These are phyloP conservation scores for Corynascus novoguineensis DNA, from an alignment of 495 filamentous ascomycete genomes.

Conservation along the genomic window DNA sequence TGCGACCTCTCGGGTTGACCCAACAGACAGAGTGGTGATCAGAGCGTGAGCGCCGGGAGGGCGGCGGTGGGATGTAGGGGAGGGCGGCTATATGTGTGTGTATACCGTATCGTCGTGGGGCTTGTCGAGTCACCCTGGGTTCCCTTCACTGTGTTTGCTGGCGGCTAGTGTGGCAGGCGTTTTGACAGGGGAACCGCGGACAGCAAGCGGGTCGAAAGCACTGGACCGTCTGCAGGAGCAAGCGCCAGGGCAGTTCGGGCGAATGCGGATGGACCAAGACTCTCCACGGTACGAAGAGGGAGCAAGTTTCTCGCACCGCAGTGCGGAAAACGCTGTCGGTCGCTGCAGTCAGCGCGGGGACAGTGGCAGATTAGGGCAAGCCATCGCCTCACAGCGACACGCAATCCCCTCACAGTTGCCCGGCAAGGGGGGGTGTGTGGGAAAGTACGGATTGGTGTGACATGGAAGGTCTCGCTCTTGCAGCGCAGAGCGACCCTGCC, in stretches of 20 bases:
- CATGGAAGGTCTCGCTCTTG: neutral
- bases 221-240: neutral
- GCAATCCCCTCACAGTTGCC: neutral
- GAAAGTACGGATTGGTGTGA: constrained; percentile 2
- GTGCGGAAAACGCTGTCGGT: too few species aligned
- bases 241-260: neutral
- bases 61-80: constrained; percentile 12
- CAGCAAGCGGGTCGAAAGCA: neutral
- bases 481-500: neutral
- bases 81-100: constrained; percentile 27
- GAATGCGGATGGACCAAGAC: too few species aligned
- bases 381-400: neutral
- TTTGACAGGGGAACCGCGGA: too few species aligned
- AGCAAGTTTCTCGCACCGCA: too few species aligned
- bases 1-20: neutral
- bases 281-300: too few species aligned
- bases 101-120: too few species aligned
- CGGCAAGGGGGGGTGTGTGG: neutral
- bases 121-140: constrained; percentile 1
- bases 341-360: neutral
- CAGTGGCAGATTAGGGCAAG: constrained; percentile 10
- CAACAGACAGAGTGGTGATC: constrained; percentile 5
- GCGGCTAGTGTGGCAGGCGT: constrained; percentile 4
- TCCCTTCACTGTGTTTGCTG: neutral
- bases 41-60: constrained; percentile 17